Evolutionary conservation across 768 basidiomycete genomes (phyloP).

Genomic region (Suillus subalutaceus): DNA sequence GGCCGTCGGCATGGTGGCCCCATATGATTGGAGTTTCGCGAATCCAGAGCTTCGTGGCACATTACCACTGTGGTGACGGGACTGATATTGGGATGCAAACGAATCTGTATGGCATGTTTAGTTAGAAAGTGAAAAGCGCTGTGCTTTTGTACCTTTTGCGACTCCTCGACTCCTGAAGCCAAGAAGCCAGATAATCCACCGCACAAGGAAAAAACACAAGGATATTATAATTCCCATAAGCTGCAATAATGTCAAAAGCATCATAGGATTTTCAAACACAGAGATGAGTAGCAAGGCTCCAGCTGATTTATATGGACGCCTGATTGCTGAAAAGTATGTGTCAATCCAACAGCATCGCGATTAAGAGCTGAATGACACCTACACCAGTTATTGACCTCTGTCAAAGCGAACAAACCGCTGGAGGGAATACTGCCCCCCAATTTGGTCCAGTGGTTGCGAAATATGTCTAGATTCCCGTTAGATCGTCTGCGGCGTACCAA

Average conservation of each 20-base stretch:
- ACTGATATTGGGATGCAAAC: conserved; percentile 12
- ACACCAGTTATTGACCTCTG: not conserved
- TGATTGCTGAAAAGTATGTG: not conserved
- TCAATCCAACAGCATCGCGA: not conserved
- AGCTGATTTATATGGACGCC: conserved; percentile 3
- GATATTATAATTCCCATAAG: not conserved
- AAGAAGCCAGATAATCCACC: not conserved
- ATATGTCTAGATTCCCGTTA: not conserved
- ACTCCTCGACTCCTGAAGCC: conserved; percentile 3
- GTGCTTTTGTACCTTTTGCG: not conserved
- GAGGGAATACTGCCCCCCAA: not conserved
- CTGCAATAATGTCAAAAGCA: not conserved
- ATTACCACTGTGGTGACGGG: conserved; percentile 5
- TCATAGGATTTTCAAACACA: too few species aligned
- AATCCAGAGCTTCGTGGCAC: conserved; percentile 10
- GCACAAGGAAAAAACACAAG: not conserved
- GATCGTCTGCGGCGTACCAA: not conserved
- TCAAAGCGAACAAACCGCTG: not conserved
- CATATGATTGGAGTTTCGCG: conserved; percentile 12
- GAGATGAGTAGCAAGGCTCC: not conserved
- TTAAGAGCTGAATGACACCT: too few species aligned
- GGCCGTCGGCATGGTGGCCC: not conserved
- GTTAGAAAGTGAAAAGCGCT: not conserved
- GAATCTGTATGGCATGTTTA: not conserved
- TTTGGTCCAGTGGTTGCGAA: not conserved